Conservation (phyloP, 1,284 basidiomycete species). For the Fomitiporia mediterranea region DNA sequence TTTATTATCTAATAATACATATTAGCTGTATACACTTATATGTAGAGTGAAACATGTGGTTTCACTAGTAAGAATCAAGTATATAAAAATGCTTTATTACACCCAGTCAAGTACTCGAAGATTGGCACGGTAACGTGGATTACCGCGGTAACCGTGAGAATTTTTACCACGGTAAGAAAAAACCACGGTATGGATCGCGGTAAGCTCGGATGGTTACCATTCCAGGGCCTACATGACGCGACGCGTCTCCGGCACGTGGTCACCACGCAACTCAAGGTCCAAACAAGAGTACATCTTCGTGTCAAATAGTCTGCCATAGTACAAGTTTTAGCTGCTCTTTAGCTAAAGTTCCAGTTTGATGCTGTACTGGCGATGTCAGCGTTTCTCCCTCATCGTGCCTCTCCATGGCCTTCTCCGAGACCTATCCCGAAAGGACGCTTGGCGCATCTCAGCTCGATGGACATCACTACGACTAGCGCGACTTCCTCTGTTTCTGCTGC, state of each 20-base stretch:
- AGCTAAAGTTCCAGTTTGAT: neutral
- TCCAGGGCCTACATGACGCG: conserved; percentile 7
- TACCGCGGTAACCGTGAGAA: too few species aligned
- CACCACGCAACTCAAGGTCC: neutral
- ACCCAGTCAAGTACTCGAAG: too few species aligned
- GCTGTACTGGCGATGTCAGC: conserved; percentile 10
- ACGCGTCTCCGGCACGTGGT: conserved; percentile 10
- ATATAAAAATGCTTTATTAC: too few species aligned
- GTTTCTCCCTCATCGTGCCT: conserved; percentile 15
- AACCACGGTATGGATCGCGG: too few species aligned
- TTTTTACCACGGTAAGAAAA: too few species aligned
- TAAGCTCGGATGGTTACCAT: too few species aligned
- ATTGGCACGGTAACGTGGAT: too few species aligned
- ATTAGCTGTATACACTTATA: too few species aligned
- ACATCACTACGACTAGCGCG: conserved; percentile 18
- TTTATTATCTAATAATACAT: too few species aligned
- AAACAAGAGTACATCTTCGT: neutral
- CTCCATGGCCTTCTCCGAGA: conserved; percentile 15
- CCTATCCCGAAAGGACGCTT: neutral
- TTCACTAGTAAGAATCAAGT: too few species aligned
- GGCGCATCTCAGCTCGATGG: conserved; percentile 16
- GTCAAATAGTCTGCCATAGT: too few species aligned
- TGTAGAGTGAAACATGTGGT: too few species aligned
- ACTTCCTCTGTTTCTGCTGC: conserved; percentile 16
- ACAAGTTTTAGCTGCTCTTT: neutral